Percentiles rank a stretch among this genome's conserved stretches.
phyloP scores from a whole-genome alignment of 108 stramenopile genomes.

The Nannochloropsis salina region DNA sequence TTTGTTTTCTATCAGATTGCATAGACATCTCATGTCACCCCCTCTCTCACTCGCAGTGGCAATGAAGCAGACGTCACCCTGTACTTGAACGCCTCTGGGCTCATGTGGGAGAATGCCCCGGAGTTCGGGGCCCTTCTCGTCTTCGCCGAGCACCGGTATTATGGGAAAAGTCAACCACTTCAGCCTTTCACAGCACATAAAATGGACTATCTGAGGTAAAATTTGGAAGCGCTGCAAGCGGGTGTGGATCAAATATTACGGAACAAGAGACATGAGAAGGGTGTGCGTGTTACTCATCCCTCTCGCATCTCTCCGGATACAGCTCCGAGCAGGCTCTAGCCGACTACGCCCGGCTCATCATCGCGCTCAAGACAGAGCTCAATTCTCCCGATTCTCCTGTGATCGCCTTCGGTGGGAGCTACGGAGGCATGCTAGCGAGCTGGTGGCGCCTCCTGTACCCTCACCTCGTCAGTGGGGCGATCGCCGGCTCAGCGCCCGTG shows the following conservation, averaged over 20 bases:
- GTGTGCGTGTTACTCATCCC: no score
- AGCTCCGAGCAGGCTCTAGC: conserved; percentile 63
- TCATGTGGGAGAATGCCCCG: conserved; percentile 79
- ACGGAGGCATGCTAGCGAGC: conserved; percentile 83
- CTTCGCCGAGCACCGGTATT: conserved; percentile 82
- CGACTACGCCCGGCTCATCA: conserved; percentile 69
- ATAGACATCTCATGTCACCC: not conserved
- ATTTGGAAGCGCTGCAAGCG: no score
- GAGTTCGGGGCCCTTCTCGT: conserved; percentile 65
- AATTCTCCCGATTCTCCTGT: conserved; percentile 35
- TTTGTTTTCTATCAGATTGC: not conserved
- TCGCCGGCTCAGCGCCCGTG: conserved; percentile 68
- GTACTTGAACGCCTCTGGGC: conserved; percentile 74
- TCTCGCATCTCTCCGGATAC: not conserved
- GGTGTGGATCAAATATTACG: no score
- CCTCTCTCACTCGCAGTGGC: conserved; percentile 45
- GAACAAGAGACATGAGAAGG: no score
- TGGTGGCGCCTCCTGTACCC: conserved; percentile 84
- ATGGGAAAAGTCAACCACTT: conserved; percentile 58
- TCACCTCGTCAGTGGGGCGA: conserved; percentile 65
- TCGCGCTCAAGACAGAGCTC: conserved; percentile 41
- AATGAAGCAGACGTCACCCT: conserved; percentile 75
- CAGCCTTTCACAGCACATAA: conserved; percentile 20
- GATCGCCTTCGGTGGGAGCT: conserved; percentile 73
- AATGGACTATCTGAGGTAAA: not conserved